phyloP scores from a whole-genome alignment of 2,329 filamentous ascomycete species.

The Pestalotiopsis sp. region DNA sequence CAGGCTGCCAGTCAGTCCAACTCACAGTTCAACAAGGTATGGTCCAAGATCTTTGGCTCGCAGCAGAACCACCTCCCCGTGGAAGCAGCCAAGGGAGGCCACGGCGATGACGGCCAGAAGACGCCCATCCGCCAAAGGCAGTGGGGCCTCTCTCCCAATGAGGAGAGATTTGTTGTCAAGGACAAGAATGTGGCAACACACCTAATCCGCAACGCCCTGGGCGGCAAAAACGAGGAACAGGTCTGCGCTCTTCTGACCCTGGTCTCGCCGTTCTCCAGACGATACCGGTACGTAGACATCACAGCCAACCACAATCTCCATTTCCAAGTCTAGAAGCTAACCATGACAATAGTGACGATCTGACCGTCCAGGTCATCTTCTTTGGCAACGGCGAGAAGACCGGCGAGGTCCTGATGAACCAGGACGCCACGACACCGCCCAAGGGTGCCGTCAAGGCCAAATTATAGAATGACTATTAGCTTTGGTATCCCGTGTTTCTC shows the following conservation, averaged over 20 bases:
- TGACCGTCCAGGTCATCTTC: conserved; percentile 98
- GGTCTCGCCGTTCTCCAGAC: conserved; percentile 85
- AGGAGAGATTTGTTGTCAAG: conserved; percentile 87
- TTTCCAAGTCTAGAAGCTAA: neutral
- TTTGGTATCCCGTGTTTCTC: no score
- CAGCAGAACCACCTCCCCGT: conserved; percentile 66
- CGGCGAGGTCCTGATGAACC: conserved; percentile 81
- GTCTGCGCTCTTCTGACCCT: conserved; percentile 89
- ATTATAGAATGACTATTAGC: conserved; percentile 23
- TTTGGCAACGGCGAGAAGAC: conserved; percentile 82
- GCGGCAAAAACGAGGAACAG: conserved; percentile 91
- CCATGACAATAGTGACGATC: conserved; percentile 70
- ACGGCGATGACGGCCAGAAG: conserved; percentile 70
- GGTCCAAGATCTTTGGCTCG: conserved; percentile 67
- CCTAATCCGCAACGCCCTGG: conserved; percentile 90
- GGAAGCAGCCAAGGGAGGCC: conserved; percentile 59
- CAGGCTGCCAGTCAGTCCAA: conserved; percentile 56
- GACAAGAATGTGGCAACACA: conserved; percentile 97
- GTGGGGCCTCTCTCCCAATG: conserved; percentile 79
- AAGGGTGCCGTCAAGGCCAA: conserved; percentile 34
- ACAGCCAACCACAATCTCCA: neutral
- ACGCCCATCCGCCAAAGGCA: conserved; percentile 88
- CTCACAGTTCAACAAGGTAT: conserved; percentile 71
- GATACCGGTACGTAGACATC: conserved; percentile 72
- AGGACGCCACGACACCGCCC: conserved; percentile 76